Base-by-base conservation (phyloP, 2,329 filamentous ascomycete species). In the Diaporthe destruens region DNA sequence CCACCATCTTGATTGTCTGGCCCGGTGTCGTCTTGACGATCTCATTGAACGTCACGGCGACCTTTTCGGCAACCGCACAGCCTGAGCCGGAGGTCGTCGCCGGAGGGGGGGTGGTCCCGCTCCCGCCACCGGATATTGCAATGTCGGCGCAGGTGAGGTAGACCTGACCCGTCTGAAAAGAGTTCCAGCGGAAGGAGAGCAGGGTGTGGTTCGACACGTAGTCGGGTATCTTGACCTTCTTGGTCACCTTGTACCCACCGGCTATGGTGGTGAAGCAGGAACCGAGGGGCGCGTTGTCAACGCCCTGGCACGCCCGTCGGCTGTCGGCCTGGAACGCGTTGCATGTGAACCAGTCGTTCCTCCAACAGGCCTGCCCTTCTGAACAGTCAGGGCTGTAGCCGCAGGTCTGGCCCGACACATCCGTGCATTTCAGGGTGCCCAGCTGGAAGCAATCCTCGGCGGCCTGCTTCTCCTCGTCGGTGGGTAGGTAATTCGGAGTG, bases 281-380 rank as follows among this genome's bases (percentile, higher is more conserved):
- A n/a, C 81, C 80, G 1, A 84, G 77, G 0, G 80, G 74, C 0
- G 85, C 80, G 47, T 80, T 80, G 74, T 87, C 86, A 36, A 88
- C 87, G 1, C 85, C 85, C 75, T 86, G 77, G 76, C 84, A 86
- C 4, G 74, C 81, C 29, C 82, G 80, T 18, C 83, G 80, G 73
- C 76, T 78, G 73, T 78, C 77, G 9, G 75, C 77, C n/a, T 81
- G 75, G 74, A 85, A 87, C 1, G 79, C 81, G 63, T 86, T 83
- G 80, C 87, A 89, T 0, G 86, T 88, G 75, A 88, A 88, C 87
- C 87, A 88, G 77, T 88, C 85, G 69, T 88, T 87, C 3, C 85
- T 80, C 71, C 80, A 84, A 76, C 87, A 88, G 0, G 83, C 75
- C 75, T 87, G 79, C 0, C 78, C 86, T 20, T 78, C 69, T 0